Conservation (phyloP, 2,329 filamentous ascomycete genomes). For the Lomentospora prolificans region DNA sequence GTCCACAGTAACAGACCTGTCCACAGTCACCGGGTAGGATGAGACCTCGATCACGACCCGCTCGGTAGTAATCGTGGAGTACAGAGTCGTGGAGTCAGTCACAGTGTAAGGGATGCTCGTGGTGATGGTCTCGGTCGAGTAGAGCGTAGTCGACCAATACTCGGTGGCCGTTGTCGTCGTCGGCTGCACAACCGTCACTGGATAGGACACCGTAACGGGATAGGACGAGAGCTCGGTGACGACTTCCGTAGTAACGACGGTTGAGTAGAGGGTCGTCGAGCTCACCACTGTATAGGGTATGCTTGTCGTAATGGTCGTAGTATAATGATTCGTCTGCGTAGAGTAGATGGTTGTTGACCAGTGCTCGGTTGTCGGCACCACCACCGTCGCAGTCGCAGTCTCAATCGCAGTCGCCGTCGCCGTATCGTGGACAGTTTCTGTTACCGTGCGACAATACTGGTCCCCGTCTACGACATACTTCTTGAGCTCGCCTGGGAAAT, state of each 20-base stretch:
- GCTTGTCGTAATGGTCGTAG: conserved; percentile 10
- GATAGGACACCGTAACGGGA: conserved; percentile 12
- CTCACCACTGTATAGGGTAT: conserved; percentile 7
- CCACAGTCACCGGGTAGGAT: conserved; percentile 10
- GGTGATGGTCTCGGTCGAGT: conserved; percentile 3
- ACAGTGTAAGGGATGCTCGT: conserved; percentile 5
- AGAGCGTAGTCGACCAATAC: conserved; percentile 7
- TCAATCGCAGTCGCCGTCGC: conserved; percentile 5
- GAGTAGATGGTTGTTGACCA: background rate
- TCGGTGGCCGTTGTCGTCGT: conserved; percentile 9
- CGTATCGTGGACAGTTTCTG: conserved; percentile 13
- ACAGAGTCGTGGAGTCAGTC: conserved; percentile 6
- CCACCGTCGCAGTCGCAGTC: background rate
- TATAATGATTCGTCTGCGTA: background rate
- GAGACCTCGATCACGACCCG: conserved; percentile 5
- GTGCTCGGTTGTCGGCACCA: background rate
- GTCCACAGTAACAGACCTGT: conserved; percentile 8
- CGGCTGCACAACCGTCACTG: conserved; percentile 12
- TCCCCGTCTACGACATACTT: background rate
- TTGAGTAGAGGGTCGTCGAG: conserved; percentile 9
- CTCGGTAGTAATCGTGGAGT: conserved; percentile 8
- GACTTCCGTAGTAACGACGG: conserved; percentile 3
- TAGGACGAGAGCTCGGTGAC: conserved; percentile 10
- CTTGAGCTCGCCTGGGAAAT: background rate
- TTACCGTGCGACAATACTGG: conserved; percentile 3